Evolutionary conservation across 1,284 basidiomycete genomes (phyloP), one percentile per base, ranked within the genome.

Genomic region (Boletus mariae): DNA sequence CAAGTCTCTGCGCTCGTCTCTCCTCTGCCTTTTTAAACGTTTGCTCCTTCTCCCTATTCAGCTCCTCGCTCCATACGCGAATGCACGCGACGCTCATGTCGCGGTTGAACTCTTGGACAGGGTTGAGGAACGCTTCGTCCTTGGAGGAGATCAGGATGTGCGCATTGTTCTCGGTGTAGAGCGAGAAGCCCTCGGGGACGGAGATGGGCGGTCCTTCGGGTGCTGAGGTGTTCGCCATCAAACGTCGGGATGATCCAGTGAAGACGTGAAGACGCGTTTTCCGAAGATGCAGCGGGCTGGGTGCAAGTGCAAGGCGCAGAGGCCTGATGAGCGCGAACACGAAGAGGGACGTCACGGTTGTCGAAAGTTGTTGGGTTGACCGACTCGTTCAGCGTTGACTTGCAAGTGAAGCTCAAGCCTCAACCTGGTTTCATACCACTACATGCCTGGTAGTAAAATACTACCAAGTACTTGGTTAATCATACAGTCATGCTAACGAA

Each of bases 21-120:
- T 72, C 73, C 67, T 72, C 72, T 48, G 66, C 72, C 50, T 71
- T 75, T 61, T 73, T 76, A 78, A 83, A 87, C 62, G 78, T 80
- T 57, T 73, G 76, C 66, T 84, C 79, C 70, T 87, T 88, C 56
- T 80, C 76, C 59, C 74, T 79, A 66, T 93, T 84, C 57, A 85
- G 64, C 42, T 85, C 77, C 61, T 94, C 85, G 56, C 86, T 85
- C 92, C 93, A 97, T 1, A 85, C 82, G 15, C 82, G 79, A 56
- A 99, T 98, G 57, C 88, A 90, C 7, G 94, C 90, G 34, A 97
- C 87, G 59, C 90, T 94, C 51, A 94, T 72, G 72, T 99, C 96
- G 42, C 97, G 82, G 73, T 99, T 99, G 78, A 98, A 99, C 71
- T 99, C 94, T 66, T 99, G 96, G 7, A 98, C 91, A 2, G 97